Percentiles rank a stretch among this genome's conserved stretches.
phyloP scores from a whole-genome alignment of 495 filamentous ascomycete genomes.

The Aspergillus avenaceus region DNA sequence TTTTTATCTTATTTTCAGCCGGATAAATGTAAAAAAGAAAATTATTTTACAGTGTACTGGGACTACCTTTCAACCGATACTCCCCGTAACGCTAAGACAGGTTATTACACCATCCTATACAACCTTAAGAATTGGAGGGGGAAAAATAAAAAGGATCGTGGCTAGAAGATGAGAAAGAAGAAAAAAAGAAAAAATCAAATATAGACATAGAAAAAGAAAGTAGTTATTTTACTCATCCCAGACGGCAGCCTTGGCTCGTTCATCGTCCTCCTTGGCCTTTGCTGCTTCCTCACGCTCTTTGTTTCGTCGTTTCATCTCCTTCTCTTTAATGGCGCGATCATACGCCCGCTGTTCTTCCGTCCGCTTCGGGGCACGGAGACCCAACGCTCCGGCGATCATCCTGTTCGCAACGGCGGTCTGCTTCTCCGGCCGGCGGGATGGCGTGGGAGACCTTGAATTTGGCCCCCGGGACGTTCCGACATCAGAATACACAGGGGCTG shows the following conservation, averaged over 20 bases:
- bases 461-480: conserved; percentile 3
- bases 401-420: conserved; percentile 86
- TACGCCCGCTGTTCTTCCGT: conserved; percentile 89
- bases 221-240: conserved; percentile 67
- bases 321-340: conserved; percentile 76
- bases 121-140: no score
- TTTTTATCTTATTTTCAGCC: not conserved
- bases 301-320: conserved; percentile 75
- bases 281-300: conserved; percentile 63
- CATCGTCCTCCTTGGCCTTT: conserved; percentile 61
- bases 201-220: conserved; percentile 10
- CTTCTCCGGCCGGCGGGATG: conserved; percentile 68
- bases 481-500: conserved; percentile 1
- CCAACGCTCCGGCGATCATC: conserved; percentile 86
- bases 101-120: not conserved
- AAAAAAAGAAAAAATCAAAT: conserved; percentile 11
- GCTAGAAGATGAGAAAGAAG: not conserved
- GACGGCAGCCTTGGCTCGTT: conserved; percentile 66
- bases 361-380: conserved; percentile 71
- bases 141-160: no score
- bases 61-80: no score
- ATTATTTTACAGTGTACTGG: not conserved
- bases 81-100: not conserved
- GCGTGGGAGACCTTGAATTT: conserved; percentile 1
- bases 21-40: no score